A percentile compares a stretch with the other conserved stretches of the same genome.
Evolutionary conservation across 1,139 yeast species (phyloP).

Genomic region (Blastobotrys elegans): DNA sequence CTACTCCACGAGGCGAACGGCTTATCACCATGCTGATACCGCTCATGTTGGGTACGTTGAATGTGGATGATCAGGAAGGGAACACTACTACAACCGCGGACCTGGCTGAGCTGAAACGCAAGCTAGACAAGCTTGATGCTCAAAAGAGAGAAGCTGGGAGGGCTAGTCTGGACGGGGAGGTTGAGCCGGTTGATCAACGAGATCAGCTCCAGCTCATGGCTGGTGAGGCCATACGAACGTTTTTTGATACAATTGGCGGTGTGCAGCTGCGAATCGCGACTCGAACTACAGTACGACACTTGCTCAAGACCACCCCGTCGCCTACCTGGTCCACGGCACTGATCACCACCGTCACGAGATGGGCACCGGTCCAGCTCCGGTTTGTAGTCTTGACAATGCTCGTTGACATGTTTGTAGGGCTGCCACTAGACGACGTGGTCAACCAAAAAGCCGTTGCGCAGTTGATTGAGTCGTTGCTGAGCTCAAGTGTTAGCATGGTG

Average conservation of each 20-base stretch:
- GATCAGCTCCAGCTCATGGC: slow-evolving; percentile 21
- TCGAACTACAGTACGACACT: slow-evolving; percentile 32
- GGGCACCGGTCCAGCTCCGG: slow-evolving; percentile 86
- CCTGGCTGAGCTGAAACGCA: slow-evolving; percentile 10
- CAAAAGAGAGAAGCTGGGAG: slow-evolving; percentile 9
- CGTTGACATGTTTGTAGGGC: slow-evolving; percentile 31
- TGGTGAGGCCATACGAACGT: slow-evolving; percentile 32
- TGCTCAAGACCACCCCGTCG: slow-evolving; percentile 27
- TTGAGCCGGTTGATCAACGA: neutral
- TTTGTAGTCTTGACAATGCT: slow-evolving; percentile 55
- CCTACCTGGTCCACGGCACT: slow-evolving; percentile 52
- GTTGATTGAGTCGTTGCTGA: slow-evolving; percentile 61
- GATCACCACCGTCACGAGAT: slow-evolving; percentile 57
- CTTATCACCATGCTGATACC: slow-evolving; percentile 43
- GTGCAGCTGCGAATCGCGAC: slow-evolving; percentile 37
- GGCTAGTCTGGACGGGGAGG: slow-evolving; percentile 9
- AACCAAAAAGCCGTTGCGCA: slow-evolving; percentile 49
- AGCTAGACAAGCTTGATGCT: slow-evolving; percentile 11
- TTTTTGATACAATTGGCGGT: slow-evolving; percentile 38
- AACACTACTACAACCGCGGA: neutral
- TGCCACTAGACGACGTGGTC: slow-evolving; percentile 32
- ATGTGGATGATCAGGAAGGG: slow-evolving; percentile 17
- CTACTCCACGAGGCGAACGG: slow-evolving; percentile 37
- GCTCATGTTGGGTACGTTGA: slow-evolving; percentile 33
- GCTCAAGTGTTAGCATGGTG: slow-evolving; percentile 76